These are phyloP conservation scores for Tritrichomonas musculus DNA, from an alignment of 208 protist genomes.

Conservation along the genomic window DNA sequence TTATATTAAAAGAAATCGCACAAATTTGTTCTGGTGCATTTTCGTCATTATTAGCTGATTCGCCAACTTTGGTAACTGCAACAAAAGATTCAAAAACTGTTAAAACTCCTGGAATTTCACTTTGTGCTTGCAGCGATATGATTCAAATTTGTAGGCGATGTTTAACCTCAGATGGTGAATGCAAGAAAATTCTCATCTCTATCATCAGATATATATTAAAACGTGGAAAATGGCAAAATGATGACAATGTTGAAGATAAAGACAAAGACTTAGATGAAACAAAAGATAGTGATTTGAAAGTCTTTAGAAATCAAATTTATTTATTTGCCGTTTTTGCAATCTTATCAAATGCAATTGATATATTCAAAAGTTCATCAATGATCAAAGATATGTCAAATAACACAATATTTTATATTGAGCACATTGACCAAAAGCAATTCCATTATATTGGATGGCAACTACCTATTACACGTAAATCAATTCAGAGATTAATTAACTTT, in stretches of 20 bases:
- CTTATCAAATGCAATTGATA: not conserved
- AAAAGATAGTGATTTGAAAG: not conserved
- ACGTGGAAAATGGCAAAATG: no score
- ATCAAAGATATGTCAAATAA: slow-evolving; percentile 2
- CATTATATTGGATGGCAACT: not conserved
- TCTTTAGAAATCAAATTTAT: not conserved
- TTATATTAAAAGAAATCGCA: not conserved
- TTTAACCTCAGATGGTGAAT: not conserved
- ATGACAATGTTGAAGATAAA: no score
- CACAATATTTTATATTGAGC: not conserved
- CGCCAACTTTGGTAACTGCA: not conserved
- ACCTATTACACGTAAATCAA: not conserved
- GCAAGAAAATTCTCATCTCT: not conserved
- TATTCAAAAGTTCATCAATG: not conserved
- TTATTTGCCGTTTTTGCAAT: slow-evolving; percentile 21
- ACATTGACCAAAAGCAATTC: not conserved
- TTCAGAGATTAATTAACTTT: not conserved
- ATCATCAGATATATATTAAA: not conserved
- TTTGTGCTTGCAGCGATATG: not conserved
- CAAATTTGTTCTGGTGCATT: not conserved
- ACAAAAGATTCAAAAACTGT: not conserved
- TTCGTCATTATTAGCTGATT: not conserved
- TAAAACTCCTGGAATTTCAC: not conserved
- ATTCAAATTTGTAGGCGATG: not conserved
- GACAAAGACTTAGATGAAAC: not conserved